Percentiles rank a stretch among this genome's conserved stretches.
These are phyloP conservation scores for Chalara sp. DNA, from an alignment of 2,329 filamentous ascomycete species.

Conservation along the genomic window DNA sequence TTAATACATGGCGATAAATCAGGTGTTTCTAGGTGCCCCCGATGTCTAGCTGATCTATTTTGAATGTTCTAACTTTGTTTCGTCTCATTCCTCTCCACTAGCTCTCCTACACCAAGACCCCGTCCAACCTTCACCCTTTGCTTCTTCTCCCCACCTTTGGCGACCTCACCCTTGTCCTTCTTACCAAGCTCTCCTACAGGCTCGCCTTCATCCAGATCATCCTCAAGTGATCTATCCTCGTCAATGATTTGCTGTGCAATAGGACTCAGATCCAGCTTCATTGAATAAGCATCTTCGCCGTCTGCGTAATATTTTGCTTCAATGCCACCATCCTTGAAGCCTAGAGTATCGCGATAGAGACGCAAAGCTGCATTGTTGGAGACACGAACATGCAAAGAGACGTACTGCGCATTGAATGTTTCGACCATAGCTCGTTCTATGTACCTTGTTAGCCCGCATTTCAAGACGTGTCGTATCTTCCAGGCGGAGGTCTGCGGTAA, in stretches of 20 bases:
- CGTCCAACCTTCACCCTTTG: conserved; percentile 82
- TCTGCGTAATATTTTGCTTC: conserved; percentile 94
- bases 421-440: conserved; percentile 94
- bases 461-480: too few species aligned
- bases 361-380: conserved; percentile 88
- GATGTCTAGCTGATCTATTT: too few species aligned
- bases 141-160: conserved; percentile 50
- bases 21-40: too few species aligned
- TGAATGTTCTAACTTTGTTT: conserved; percentile 28
- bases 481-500: too few species aligned
- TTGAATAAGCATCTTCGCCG: conserved; percentile 90
- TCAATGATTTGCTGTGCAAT: conserved; percentile 46
- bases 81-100: conserved; percentile 66
- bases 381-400: conserved; percentile 91
- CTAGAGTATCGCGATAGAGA: conserved; percentile 86
- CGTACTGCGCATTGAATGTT: conserved; percentile 84
- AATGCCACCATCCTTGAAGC: conserved; percentile 81
- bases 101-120: conserved; percentile 67
- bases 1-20: too few species aligned
- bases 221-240: conserved; percentile 36
- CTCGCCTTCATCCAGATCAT: conserved; percentile 57
- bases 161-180: conserved; percentile 48
- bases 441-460: too few species aligned
- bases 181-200: conserved; percentile 60
- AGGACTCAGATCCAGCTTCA: conserved; percentile 74